These are phyloP conservation scores for Phaeosphaeriaceae sp. DNA, from an alignment of 2,329 filamentous ascomycete species.

Conservation along the genomic window DNA sequence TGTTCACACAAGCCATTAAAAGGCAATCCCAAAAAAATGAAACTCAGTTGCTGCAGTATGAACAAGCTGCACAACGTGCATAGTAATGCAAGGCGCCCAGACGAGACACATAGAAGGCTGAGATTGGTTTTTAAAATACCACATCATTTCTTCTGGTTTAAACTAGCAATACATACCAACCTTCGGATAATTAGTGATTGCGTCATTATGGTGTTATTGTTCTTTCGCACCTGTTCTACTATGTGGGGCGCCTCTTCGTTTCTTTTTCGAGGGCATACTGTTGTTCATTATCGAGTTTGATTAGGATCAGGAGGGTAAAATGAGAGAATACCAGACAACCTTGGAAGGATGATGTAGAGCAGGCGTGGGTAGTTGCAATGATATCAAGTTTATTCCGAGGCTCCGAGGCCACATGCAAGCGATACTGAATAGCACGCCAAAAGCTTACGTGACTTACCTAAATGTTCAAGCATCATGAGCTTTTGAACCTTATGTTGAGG, in stretches of 20 bases:
- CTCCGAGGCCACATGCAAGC: neutral
- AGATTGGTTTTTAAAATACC: too few relatives aligned
- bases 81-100: too few relatives aligned
- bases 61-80: too few relatives aligned
- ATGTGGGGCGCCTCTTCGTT: slow-evolving; percentile 32
- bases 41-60: too few relatives aligned
- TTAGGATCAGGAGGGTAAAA: neutral
- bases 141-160: too few relatives aligned
- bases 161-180: slow-evolving; percentile 17
- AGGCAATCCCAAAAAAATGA: too few relatives aligned
- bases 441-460: too few relatives aligned
- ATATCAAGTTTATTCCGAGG: neutral
- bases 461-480: too few relatives aligned
- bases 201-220: neutral
- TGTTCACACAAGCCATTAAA: too few relatives aligned
- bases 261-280: slow-evolving; percentile 23
- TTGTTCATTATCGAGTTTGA: slow-evolving; percentile 4
- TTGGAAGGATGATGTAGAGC: neutral
- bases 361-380: neutral
- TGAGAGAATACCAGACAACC: too few relatives aligned
- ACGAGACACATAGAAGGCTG: too few relatives aligned
- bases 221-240: slow-evolving; percentile 32
- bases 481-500: too few relatives aligned
- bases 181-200: slow-evolving; percentile 9
- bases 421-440: neutral